phyloP scores from a whole-genome alignment of 352 stramenopile species.

The Pythium dissotocum region DNA sequence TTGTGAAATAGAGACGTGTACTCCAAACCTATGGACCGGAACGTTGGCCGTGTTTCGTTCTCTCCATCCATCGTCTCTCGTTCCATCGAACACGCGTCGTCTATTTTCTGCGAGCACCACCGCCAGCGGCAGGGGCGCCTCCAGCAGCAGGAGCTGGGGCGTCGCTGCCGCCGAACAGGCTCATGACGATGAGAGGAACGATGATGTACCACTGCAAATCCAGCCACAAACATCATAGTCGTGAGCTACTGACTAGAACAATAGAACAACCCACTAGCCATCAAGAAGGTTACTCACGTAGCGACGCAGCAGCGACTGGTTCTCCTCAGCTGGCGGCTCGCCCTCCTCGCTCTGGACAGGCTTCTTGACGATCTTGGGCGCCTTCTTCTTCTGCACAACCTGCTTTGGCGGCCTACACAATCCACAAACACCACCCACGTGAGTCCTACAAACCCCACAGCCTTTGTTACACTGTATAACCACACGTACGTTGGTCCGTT shows the following conservation, averaged over 20 bases:
- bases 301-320: conserved; percentile 79
- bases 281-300: conserved; percentile 57
- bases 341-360: conserved; percentile 67
- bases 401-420: conserved; percentile 60
- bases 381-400: conserved; percentile 55
- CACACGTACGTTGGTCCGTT: conserved; percentile 59
- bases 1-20: neutral
- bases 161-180: conserved; percentile 57
- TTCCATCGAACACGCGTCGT: neutral
- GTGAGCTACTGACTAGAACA: neutral
- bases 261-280: neutral
- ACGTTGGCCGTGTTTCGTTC: neutral
- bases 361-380: conserved; percentile 67
- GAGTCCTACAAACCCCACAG: neutral
- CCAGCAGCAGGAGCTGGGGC: conserved; percentile 37
- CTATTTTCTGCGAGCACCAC: conserved; percentile 44
- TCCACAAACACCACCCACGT: neutral
- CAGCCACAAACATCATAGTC: neutral
- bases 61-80: neutral
- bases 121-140: conserved; percentile 23
- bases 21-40: neutral
- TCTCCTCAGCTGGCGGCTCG: conserved; percentile 61
- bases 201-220: conserved; percentile 81
- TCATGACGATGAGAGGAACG: conserved; percentile 76
- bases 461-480: neutral